phyloP scores from a whole-genome alignment of 495 filamentous ascomycete genomes.

The Usnea hakonensis region DNA sequence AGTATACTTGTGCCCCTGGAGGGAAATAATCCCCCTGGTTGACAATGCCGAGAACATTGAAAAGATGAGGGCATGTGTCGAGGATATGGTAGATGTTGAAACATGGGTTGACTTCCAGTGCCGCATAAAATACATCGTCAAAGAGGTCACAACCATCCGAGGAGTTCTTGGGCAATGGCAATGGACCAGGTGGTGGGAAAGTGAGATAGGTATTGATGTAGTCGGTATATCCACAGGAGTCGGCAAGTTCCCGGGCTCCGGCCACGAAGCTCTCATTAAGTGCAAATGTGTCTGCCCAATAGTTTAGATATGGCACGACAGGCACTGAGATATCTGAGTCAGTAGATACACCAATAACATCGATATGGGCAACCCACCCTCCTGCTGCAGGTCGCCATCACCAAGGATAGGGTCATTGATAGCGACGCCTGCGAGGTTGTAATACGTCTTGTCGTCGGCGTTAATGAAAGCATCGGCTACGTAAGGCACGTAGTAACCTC shows the following conservation, averaged over 20 bases:
- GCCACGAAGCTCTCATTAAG: slow-evolving; percentile 47
- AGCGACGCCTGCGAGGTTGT: slow-evolving; percentile 36
- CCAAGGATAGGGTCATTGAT: slow-evolving; percentile 27
- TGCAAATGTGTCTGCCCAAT: slow-evolving; percentile 48
- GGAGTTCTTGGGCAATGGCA: slow-evolving; percentile 9
- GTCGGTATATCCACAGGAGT: slow-evolving; percentile 48
- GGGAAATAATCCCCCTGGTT: slow-evolving; percentile 29
- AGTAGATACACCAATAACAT: slow-evolving; percentile 29
- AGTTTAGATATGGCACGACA: slow-evolving; percentile 41
- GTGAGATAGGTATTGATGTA: slow-evolving; percentile 49
- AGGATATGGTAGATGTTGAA: slow-evolving; percentile 53
- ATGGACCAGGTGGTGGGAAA: slow-evolving; percentile 41
- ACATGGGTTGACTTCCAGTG: slow-evolving; percentile 48
- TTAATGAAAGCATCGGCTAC: slow-evolving; percentile 47
- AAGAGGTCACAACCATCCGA: slow-evolving; percentile 47
- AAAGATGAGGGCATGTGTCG: slow-evolving; percentile 37
- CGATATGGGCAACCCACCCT: slow-evolving; percentile 34
- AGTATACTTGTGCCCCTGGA: slow-evolving; percentile 43
- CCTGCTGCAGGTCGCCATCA: slow-evolving; percentile 18
- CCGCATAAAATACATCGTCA: slow-evolving; percentile 40
- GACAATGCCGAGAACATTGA: slow-evolving; percentile 13
- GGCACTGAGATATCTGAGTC: slow-evolving; percentile 36
- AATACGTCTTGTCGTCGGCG: slow-evolving; percentile 41
- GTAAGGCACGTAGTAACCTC: slow-evolving; percentile 48
- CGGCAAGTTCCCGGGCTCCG: slow-evolving; percentile 37